Base-by-base conservation (phyloP, 768 basidiomycete genomes). In the Auricularia sp. region DNA sequence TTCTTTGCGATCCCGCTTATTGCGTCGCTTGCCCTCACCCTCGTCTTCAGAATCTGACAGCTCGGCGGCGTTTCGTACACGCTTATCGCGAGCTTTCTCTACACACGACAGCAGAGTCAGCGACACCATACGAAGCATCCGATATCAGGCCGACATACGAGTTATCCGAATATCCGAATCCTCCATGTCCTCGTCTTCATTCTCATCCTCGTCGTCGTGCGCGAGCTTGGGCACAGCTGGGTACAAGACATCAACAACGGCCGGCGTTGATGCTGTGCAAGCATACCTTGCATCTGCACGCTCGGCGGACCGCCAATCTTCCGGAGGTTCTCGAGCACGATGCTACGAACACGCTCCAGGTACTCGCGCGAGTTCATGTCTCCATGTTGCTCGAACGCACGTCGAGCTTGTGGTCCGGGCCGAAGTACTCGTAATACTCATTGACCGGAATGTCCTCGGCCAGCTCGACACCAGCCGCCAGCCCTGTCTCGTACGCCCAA, bases 361-460 rank as follows among this genome's bases (percentile, higher is more conserved):
- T 98, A 99, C 66, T 91, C 90, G 3, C 84, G 85, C 3, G 91
- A 91, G 72, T 99, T 99, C 77, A 96, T 78, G 72, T 99, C 96
- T 68, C 94, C 66, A 93, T 90, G 72, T 98, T 99, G 12, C 92
- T 94, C 12, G 93, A 78, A 70, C 88, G 91, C 35, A 99, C 97
- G 72, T 99, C 93, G 36, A 99, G 83, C 72, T 94, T 86, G 71
- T 98, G 98, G 71, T 96, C 93, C 2, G 97, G 97, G 0, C 97
- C 97, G 74, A 98, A 98, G 75, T 98, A 98, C 72, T 98, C 96
- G 72, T 95, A 98, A 77, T 98, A 99, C 76, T 99, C 97, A 71
- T 98, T 99, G 67, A 95, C 88, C 2, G 97, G 97, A 63, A 99
- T 96, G 72, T 92, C 96, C 95, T 70, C n/a, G 36, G n/a, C 88